Base-by-base conservation (phyloP, 352 stramenopile species). In the Heterotrichella gracilis region DNA sequence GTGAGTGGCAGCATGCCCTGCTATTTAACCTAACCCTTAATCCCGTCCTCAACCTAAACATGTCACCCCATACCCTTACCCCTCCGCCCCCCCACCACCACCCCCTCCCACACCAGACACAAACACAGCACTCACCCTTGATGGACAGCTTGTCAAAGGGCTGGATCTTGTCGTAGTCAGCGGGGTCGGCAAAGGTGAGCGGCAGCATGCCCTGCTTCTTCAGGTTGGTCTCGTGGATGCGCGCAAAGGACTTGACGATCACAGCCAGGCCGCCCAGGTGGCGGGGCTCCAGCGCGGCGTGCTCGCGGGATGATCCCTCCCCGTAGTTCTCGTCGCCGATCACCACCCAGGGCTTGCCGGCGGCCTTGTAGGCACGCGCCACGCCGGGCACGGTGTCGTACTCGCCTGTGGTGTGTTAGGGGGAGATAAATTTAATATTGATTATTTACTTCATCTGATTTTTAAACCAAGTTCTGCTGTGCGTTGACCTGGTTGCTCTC, bases 171-270 rank as follows among this genome's bases (percentile, higher is more conserved):
- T 91, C 84, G 75, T 93, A 93, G 81, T 93, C 85, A 9, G 79
- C 76, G 64, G 84, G 84, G 81, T 90, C 84, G 23, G 81, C 83
- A 75, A 93, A 93, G 70, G 82, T 89, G 69, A 93, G 78, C 41
- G 85, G 83, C 13, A 93, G 82, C 84, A 93, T 90, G 74, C 85
- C 85, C 78, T 93, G 85, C 83, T 93, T 93, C 84, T 93, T 93
- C 75, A 93, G 76, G 79, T 93, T 93, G 24, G 85, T 93, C 80
- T 93, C 85, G 80, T 93, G 85, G 75, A 93, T 93, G 77, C 85
- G 83, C 40, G 85, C 85, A 74, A 93, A 93, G 77, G 82, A 89
- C 80, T 90, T 90, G 40, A 88, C 82, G 63, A 93, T 87, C 42
- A 93, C 83, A 69, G 85, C 85, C 69, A 81, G 78, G 72, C 84